These are phyloP conservation scores for Tritrichomonas foetus DNA, from an alignment of 208 protist genomes.

Conservation along the genomic window DNA sequence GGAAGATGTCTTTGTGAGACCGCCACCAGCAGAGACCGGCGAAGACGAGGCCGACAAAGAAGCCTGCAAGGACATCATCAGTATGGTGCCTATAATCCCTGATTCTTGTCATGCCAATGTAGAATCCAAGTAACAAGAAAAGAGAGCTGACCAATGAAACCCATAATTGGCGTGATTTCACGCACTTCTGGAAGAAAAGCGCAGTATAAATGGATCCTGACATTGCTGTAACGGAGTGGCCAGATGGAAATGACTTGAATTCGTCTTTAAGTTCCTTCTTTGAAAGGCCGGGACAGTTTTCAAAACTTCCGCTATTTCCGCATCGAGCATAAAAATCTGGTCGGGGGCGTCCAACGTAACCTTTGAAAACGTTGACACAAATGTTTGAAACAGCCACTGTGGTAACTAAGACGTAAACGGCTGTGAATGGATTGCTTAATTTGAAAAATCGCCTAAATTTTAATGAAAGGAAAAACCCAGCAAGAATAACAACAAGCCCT, in stretches of 20 bases:
- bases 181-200: not conserved
- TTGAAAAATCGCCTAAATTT: not conserved
- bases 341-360: not conserved
- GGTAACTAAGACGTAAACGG: not conserved
- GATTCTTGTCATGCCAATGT: not conserved
- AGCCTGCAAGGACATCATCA: slow-evolving; percentile 35
- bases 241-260: slow-evolving; percentile 2
- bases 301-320: not conserved
- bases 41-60: not conserved
- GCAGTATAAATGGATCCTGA: not conserved
- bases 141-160: not conserved
- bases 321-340: slow-evolving; percentile 30
- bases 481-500: not conserved
- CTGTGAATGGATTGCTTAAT: not conserved
- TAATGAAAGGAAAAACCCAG: not conserved
- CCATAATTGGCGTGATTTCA: not conserved
- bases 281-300: not conserved
- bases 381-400: not conserved
- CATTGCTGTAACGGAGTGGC: slow-evolving; percentile 20
- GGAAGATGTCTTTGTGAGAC: not conserved
- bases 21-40: not conserved
- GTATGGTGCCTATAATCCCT: not conserved
- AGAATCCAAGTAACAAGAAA: not conserved
- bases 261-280: not conserved
- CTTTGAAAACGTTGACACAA: not conserved